Evolutionary conservation across 2,329 filamentous ascomycete species (phyloP), one percentile per base, ranked within the genome.

Genomic region (Colletotrichum shisoi): DNA sequence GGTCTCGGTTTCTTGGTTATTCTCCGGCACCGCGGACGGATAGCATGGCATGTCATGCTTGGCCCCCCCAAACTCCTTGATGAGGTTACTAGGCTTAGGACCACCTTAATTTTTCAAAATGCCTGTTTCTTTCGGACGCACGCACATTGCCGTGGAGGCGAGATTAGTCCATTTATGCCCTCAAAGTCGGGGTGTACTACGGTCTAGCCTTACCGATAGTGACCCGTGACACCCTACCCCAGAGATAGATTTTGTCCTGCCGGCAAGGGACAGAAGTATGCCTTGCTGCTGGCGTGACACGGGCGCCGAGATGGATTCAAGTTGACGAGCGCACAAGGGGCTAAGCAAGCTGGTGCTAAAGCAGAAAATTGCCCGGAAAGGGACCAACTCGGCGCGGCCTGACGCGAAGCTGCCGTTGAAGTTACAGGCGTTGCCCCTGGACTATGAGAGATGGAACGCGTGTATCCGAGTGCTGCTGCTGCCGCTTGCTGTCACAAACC

Each of bases 1-100:
- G 62, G 53, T 59, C 24, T 63, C 61, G 61, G 61, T 58, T 63
- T 63, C 44, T 17, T 57, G 13, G 48, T 21, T 46, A 9, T 24
- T 62, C 34, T 49, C 53, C 53, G 53, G 34, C 34, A 13, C 34
- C 19, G 34, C 40, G 7, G 31, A 7, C 31, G 31, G 2, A 34
- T 34, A 8, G 31, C 31, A 34, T 34, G 31, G 31, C 31, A 34
- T 34, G 31, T 9, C 31, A 34, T 34, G 31, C 31, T 34, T 34
- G 9, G 2, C 31, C 7, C 31, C 31, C 31, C 7, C 27, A 1
- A 31, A 34, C 8, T 34, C 8, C 9, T 34, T 9, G 13, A 34
- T 44, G 34, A 39, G 9, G 44, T 45, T 63, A 40, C 44, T 42
- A 37, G 4, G 27, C 17, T 58, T n/a, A 11, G 45, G 21, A 27